Base-by-base conservation (phyloP, 768 basidiomycete genomes). In the Podaxis rugospora region DNA sequence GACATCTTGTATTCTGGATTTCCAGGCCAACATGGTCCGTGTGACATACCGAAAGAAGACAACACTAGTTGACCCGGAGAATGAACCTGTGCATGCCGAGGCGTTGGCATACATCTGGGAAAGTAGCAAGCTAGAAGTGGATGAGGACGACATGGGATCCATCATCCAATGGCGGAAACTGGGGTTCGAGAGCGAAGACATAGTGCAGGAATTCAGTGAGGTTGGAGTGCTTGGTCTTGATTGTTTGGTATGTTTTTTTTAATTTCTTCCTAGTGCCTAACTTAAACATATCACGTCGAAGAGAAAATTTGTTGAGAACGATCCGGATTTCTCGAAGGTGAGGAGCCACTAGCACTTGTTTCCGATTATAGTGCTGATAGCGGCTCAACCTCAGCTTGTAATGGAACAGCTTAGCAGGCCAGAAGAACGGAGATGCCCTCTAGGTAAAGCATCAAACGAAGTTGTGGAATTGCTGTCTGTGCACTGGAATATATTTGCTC, bases 401-500 rank as follows among this genome's bases (percentile, higher is more conserved):
- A 76, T 87, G 27, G 93, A 95, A 68, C 93, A 95, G 71, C 74
- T 89, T 2, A 89, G 88, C 62, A 81, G 92, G 55, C 84, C 89
- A 7, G 75, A 76, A 40, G 85, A 89, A 64, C 83, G 90, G 57
- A 81, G 91, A 52, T 95, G 93, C 75, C 92, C 91, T 0, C 82
- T 95, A 64, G 88, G 87, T 4, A 87, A 82, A 66, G 91, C 89
- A 16, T 95, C 93, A 1, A 92, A 91, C 62, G 90, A 94, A 66
- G 84, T 93, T 6, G 90, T 93, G 4, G 92, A 91, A 66, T 76
- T 94, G 40, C 77, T 96, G 35, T 87, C 90, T 2, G 89, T 93
- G 54, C 86, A 93, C 69, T 95, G 92, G 89, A 83, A 83, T 18
- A 89, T 94, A 64, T 89, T 89, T 68, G 90, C 89, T 13, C 90